These are phyloP conservation scores for Gossypium thurberi DNA, from an alignment of 345 rosid species.

Conservation along the genomic window DNA sequence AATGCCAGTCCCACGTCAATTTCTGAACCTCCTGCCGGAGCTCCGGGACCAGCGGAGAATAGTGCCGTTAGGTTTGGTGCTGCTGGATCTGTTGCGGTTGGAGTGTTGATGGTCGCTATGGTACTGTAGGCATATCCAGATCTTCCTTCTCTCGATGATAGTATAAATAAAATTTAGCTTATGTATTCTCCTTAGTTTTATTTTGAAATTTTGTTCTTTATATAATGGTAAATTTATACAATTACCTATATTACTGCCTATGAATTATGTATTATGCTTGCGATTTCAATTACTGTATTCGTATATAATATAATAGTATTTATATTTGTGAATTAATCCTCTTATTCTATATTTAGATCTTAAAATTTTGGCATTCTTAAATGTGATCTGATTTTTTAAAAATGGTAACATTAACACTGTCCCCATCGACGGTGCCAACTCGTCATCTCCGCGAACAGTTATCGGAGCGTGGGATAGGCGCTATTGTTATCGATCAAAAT, in stretches of 20 bases:
- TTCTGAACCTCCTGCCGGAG: background rate
- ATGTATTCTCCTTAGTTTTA: background rate
- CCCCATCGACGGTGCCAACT: too few relatives aligned
- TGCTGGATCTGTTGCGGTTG: background rate
- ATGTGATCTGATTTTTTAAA: too few relatives aligned
- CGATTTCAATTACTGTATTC: background rate
- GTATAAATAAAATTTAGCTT: background rate
- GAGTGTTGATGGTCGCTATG: background rate
- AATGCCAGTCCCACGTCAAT: background rate
- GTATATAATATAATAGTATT: background rate
- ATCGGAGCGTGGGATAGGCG: too few relatives aligned
- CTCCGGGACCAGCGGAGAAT: conserved; percentile 1
- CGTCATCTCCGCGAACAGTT: too few relatives aligned
- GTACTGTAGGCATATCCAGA: background rate
- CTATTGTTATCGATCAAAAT: too few relatives aligned
- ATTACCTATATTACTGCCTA: too few relatives aligned
- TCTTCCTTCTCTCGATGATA: background rate
- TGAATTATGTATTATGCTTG: background rate
- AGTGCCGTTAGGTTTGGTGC: background rate
- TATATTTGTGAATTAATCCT: background rate
- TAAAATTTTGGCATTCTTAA: too few relatives aligned
- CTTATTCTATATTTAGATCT: too few relatives aligned
- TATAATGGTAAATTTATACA: background rate
- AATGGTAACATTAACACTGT: too few relatives aligned
- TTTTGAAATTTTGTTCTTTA: background rate